Evolutionary conservation across 257 asterid species (phyloP).

Genomic region (Paulownia fortunei): DNA sequence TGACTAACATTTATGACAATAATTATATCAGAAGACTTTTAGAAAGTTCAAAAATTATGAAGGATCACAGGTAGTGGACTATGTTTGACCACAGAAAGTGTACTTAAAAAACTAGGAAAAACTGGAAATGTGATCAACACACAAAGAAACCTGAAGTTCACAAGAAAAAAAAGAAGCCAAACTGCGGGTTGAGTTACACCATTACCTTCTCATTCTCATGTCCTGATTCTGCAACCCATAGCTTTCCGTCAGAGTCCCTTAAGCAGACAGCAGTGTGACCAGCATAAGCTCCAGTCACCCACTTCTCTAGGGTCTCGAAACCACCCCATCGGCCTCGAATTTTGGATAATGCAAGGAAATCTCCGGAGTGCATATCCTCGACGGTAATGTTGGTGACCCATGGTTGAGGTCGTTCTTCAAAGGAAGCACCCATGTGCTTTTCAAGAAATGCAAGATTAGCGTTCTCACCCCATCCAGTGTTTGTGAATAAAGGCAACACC

Average conservation of each 20-base stretch:
- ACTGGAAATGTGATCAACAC: background rate
- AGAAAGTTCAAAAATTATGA: background rate
- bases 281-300: conserved; percentile 90
- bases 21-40: background rate
- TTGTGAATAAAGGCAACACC: conserved; percentile 77
- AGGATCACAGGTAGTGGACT: background rate
- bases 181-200: background rate
- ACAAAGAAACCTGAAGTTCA: background rate
- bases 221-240: conserved; percentile 96
- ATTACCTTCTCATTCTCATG: conserved; percentile 76
- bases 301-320: conserved; percentile 88
- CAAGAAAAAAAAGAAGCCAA: conserved; percentile 6
- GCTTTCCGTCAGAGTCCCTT: conserved; percentile 76
- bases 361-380: conserved; percentile 86
- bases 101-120: background rate
- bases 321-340: conserved; percentile 93
- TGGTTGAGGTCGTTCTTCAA: conserved; percentile 83
- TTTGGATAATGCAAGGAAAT: conserved; percentile 81
- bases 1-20: background rate
- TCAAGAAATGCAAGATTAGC: conserved; percentile 77
- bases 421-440: conserved; percentile 83
- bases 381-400: conserved; percentile 68
- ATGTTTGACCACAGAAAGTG: background rate
- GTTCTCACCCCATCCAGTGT: conserved; percentile 82
- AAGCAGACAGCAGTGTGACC: conserved; percentile 90